Conservation (phyloP, 129 eudicot genomes). For the Artemisia argyi region DNA sequence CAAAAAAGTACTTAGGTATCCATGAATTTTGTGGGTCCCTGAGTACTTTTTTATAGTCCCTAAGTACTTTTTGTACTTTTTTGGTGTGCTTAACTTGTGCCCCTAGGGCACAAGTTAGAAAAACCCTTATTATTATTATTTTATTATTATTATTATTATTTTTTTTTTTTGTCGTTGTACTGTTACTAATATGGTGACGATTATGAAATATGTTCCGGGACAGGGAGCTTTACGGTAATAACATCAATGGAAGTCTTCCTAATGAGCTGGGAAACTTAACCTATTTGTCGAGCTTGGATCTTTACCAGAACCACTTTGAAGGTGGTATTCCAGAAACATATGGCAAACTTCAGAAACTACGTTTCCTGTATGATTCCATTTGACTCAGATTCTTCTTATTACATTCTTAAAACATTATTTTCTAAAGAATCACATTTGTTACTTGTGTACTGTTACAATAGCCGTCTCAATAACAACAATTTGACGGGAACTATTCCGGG, state of each 20-base stretch:
- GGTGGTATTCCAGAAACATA: slow-evolving; percentile 68
- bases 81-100: too few relatives aligned
- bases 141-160: too few relatives aligned
- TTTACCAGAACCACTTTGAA: slow-evolving; percentile 49
- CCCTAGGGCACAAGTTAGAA: too few relatives aligned
- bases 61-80: too few relatives aligned
- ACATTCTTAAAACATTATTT: not conserved
- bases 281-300: slow-evolving; percentile 75
- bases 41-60: too few relatives aligned
- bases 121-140: too few relatives aligned
- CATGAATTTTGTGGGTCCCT: too few relatives aligned
- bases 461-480: slow-evolving; percentile 72
- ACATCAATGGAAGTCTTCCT: slow-evolving; percentile 71
- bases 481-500: slow-evolving; percentile 56
- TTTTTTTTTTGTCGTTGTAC: slow-evolving; percentile 8
- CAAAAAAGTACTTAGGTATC: too few relatives aligned
- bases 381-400: slow-evolving; percentile 7
- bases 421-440: not conserved
- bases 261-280: slow-evolving; percentile 72
- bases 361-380: slow-evolving; percentile 54
- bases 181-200: slow-evolving; percentile 4
- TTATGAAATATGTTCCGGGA: slow-evolving; percentile 12
- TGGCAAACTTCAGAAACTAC: slow-evolving; percentile 61
- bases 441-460: slow-evolving; percentile 22
- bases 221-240: slow-evolving; percentile 82